phyloP scores from a whole-genome alignment of 768 basidiomycete genomes.

The Antrodiella citrinella region DNA sequence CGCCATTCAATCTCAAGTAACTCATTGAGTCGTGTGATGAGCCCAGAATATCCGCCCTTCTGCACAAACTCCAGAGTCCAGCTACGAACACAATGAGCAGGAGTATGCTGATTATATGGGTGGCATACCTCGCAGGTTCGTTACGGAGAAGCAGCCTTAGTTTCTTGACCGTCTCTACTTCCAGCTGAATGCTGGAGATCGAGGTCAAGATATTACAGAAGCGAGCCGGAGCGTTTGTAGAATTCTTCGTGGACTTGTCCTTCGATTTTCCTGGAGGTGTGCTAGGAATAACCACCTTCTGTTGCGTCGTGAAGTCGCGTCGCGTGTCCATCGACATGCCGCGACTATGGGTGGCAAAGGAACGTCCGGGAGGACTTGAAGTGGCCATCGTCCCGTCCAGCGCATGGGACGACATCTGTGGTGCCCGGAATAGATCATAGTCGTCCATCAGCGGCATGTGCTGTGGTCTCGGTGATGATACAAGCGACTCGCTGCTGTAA shows the following conservation, averaged over 20 bases:
- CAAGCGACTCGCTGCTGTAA: slow-evolving; percentile 66
- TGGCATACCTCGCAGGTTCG: slow-evolving; percentile 72
- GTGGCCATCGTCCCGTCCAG: not conserved
- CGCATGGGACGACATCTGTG: not conserved
- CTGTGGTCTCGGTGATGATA: slow-evolving; percentile 39
- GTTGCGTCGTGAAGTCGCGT: slow-evolving; percentile 2
- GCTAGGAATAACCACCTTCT: slow-evolving; percentile 1
- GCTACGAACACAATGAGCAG: slow-evolving; percentile 29
- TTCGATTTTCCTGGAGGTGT: slow-evolving; percentile 28
- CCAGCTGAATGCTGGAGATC: slow-evolving; percentile 66
- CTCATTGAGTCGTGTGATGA: slow-evolving; percentile 82
- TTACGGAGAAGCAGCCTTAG: slow-evolving; percentile 80
- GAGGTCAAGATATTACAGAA: slow-evolving; percentile 61
- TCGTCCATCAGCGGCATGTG: slow-evolving; percentile 8
- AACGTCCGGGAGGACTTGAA: slow-evolving; percentile 1
- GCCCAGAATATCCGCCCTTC: slow-evolving; percentile 76
- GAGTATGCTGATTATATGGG: no score
- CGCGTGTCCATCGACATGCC: slow-evolving; percentile 54
- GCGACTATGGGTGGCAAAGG: slow-evolving; percentile 34
- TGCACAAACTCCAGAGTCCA: slow-evolving; percentile 88
- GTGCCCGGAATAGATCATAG: slow-evolving; percentile 8
- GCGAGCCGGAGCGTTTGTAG: slow-evolving; percentile 43
- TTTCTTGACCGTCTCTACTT: slow-evolving; percentile 84
- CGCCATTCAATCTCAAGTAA: slow-evolving; percentile 96
- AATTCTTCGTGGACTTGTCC: slow-evolving; percentile 36